Base-by-base conservation (phyloP, 352 stramenopile genomes). In the Thalassiosira hispida region DNA sequence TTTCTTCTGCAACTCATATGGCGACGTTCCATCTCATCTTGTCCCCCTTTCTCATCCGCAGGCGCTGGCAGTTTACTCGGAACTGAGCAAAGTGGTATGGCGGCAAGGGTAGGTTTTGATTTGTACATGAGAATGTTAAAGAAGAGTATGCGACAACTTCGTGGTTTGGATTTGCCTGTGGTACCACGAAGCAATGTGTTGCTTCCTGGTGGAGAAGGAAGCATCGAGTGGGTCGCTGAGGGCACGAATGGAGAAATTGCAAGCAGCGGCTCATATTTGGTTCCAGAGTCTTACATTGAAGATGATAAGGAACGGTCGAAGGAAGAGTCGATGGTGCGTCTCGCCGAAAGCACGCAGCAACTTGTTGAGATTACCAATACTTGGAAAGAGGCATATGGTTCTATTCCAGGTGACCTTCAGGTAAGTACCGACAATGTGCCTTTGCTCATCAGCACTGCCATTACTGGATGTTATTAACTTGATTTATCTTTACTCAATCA, bases 81-180 rank as follows among this genome's bases (percentile, higher is more conserved):
- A 8, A 95, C 88, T 1, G 84, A 95, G 57, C 93, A 96, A 81
- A 90, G 77, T 78, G 88, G 87, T 55, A 87, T 88, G 72, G 87
- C 88, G 1, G 86, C 86, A 27, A 91, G 85, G 57, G 89, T 96
- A 59, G 92, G 92, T 16, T 95, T 94, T 76, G 92, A 96, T 81
- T 52, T 96, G 61, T 96, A 96, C 78, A 94, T 95, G 88, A 79
- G 89, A 53, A 95, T 96, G 90, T 74, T 96, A 9, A 93, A 93
- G 62, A 91, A 93, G 66, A 90, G 85, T 9, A 92, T 96, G 66
- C 74, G 86, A 14, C 75, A 92, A 70, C 65, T 94, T 29, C 59
- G 86, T 51, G 90, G 88, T 7, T 65, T 94, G 11, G 87, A 93
- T 83, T 49, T 94, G 20, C 79, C 84, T 27, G 46, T 85, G 1